Conservation (phyloP, 2,329 filamentous ascomycete species). For the Phyllosticta citribraziliensis region DNA sequence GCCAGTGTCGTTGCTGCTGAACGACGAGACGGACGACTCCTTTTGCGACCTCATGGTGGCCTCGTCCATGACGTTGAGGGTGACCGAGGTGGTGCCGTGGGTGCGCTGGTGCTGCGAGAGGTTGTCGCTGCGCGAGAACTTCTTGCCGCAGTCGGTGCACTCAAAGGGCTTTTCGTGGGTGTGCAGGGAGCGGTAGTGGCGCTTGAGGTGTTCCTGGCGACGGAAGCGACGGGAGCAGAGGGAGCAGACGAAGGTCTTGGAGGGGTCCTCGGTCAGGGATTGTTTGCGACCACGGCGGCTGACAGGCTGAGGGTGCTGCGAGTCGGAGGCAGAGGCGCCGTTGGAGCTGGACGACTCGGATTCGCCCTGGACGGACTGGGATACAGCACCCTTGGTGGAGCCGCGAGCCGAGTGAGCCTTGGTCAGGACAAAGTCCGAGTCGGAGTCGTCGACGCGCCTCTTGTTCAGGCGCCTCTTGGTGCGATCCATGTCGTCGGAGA, state of each 20-base stretch:
- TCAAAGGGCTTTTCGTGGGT: slow-evolving; percentile 98
- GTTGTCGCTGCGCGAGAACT: slow-evolving; percentile 97
- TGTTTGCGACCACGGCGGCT: slow-evolving; percentile 97
- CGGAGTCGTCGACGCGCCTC: slow-evolving; percentile 24
- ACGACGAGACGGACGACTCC: slow-evolving; percentile 15
- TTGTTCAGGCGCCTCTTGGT: slow-evolving; percentile 16
- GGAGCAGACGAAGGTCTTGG: slow-evolving; percentile 96
- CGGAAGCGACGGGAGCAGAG: slow-evolving; percentile 96
- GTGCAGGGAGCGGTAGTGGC: slow-evolving; percentile 95
- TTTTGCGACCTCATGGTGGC: slow-evolving; percentile 40
- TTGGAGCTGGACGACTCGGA: slow-evolving; percentile 36
- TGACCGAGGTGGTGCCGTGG: slow-evolving; percentile 79
- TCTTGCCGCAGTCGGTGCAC: slow-evolving; percentile 96
- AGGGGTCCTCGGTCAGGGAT: slow-evolving; percentile 92
- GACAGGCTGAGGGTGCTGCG: slow-evolving; percentile 41
- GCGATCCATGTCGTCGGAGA: slow-evolving; percentile 23
- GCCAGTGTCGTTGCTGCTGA: slow-evolving; percentile 26
- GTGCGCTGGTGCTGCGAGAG: slow-evolving; percentile 91
- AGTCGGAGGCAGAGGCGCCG: slow-evolving; percentile 35
- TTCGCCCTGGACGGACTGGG: slow-evolving; percentile 22
- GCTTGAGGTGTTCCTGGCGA: slow-evolving; percentile 95
- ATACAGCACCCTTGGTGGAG: slow-evolving; percentile 21
- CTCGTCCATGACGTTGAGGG: slow-evolving; percentile 79
- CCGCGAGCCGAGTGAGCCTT: slow-evolving; percentile 25
- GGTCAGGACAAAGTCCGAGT: slow-evolving; percentile 25